Conservation (phyloP, 1,284 basidiomycete species). For the Cryptococcus sp. region DNA sequence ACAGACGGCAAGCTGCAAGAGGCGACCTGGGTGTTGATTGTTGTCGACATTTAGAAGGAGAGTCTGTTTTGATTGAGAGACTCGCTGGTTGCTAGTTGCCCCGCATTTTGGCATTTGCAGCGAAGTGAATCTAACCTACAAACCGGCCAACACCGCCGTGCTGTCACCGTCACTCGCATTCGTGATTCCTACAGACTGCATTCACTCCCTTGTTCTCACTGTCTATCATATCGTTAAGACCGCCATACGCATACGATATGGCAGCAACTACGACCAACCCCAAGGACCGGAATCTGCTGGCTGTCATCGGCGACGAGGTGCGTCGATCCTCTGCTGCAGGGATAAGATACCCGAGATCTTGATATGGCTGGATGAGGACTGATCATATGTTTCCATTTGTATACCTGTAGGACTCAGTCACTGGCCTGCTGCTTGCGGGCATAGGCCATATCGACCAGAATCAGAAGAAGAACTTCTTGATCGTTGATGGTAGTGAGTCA, state of each 20-base stretch:
- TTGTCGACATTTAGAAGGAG: too few species aligned
- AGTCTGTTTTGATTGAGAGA: too few species aligned
- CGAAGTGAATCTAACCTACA: background rate
- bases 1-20: background rate
- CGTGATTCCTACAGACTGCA: background rate
- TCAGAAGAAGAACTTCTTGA: conserved; percentile 93
- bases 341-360: background rate
- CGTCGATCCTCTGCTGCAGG: conserved; percentile 20
- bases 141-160: background rate
- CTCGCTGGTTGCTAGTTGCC: background rate
- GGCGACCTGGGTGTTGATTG: too few species aligned
- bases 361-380: background rate
- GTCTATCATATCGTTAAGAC: conserved; percentile 3
- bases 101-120: background rate
- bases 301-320: conserved; percentile 95
- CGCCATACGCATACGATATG: conserved; percentile 26
- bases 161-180: background rate
- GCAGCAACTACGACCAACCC: conserved; percentile 36
- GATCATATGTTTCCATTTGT: conserved; percentile 3
- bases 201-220: conserved; percentile 4
- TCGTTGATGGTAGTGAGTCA: conserved; percentile 83
- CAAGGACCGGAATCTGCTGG: conserved; percentile 83
- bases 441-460: conserved; percentile 84
- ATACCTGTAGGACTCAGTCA: conserved; percentile 81
- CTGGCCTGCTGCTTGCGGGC: conserved; percentile 86